These are phyloP conservation scores for Austroboletus novae-zelandiae DNA, from an alignment of 1,284 basidiomycete species.

Conservation along the genomic window DNA sequence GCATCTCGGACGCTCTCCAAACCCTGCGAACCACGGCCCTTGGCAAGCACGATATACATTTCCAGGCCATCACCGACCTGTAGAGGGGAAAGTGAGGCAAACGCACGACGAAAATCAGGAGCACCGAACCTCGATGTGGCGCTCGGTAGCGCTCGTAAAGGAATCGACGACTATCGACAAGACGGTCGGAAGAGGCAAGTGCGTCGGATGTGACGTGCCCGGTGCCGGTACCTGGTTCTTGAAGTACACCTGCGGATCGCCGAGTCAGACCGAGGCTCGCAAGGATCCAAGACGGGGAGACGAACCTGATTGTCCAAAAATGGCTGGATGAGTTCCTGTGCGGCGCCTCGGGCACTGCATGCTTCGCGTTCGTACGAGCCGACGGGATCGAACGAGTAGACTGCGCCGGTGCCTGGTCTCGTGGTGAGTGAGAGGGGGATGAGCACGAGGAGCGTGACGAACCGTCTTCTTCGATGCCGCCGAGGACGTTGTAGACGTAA, in stretches of 20 bases:
- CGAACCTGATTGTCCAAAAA: constrained; percentile 95
- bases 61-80: constrained; percentile 93
- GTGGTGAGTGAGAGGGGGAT: constrained; percentile 10
- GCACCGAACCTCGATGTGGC: constrained; percentile 83
- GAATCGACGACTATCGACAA: constrained; percentile 88
- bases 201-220: constrained; percentile 69
- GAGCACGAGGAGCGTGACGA: constrained; percentile 32
- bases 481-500: constrained; percentile 94
- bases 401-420: constrained; percentile 78
- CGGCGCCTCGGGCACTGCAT: constrained; percentile 91
- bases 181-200: constrained; percentile 79
- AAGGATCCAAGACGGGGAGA: constrained; percentile 42
- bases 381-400: constrained; percentile 96
- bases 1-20: constrained; percentile 57
- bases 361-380: constrained; percentile 94
- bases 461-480: constrained; percentile 94
- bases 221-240: constrained; percentile 81
- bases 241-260: constrained; percentile 79
- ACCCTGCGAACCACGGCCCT: constrained; percentile 61
- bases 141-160: constrained; percentile 90
- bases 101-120: constrained; percentile 4
- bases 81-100: constrained; percentile 12
- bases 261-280: constrained; percentile 7
- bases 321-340: constrained; percentile 87
- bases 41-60: constrained; percentile 81